phyloP scores from a whole-genome alignment of 495 filamentous ascomycete species.

The Tuber magnatum region DNA sequence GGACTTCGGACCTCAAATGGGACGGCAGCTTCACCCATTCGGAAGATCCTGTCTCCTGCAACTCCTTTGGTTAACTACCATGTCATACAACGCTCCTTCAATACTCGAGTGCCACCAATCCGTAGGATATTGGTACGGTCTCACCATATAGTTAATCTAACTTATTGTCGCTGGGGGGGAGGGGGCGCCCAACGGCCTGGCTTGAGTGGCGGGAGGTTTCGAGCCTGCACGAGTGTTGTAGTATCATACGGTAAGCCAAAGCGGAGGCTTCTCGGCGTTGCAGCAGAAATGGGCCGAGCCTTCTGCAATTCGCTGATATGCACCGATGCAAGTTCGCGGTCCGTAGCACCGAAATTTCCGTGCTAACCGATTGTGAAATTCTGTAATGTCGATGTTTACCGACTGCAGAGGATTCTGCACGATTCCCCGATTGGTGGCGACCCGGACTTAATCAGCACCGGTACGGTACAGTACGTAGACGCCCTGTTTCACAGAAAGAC shows the following conservation, averaged over 20 bases:
- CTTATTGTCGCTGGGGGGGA: neutral
- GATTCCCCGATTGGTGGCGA: neutral
- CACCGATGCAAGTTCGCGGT: neutral
- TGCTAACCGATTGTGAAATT: neutral
- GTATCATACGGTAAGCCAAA: neutral
- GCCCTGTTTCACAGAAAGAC: neutral
- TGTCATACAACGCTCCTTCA: neutral
- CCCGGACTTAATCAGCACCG: neutral
- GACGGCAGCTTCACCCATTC: neutral
- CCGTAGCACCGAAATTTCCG: neutral
- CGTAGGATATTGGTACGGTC: neutral
- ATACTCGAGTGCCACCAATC: neutral
- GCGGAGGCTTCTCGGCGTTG: neutral
- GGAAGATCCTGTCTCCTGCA: neutral
- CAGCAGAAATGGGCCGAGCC: neutral
- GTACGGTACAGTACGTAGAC: neutral
- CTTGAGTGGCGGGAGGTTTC: neutral
- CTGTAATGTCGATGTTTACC: neutral
- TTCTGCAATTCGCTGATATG: neutral
- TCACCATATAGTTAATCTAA: neutral
- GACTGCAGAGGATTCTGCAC: neutral
- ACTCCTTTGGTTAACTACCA: neutral
- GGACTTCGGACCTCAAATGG: neutral
- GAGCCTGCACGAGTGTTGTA: neutral
- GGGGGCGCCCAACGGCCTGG: neutral